phyloP scores from a whole-genome alignment of 106 monocot genomes.

The Dioscorea dumetorum region DNA sequence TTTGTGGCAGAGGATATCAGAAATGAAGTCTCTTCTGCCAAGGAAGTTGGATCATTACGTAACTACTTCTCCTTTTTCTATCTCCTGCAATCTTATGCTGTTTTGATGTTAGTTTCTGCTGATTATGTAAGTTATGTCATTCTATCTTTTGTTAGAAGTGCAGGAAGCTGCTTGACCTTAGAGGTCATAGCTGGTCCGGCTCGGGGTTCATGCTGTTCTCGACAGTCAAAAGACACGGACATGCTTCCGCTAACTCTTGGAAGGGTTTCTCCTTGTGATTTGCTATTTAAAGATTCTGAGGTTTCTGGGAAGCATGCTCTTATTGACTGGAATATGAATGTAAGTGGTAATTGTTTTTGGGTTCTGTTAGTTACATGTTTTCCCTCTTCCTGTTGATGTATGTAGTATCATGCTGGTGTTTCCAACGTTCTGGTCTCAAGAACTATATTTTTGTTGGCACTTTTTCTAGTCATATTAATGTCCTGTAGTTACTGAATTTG shows the following conservation, averaged over 20 bases:
- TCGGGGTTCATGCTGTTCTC: conserved; percentile 40
- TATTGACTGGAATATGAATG: conserved; percentile 77
- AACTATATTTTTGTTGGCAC: too few relatives aligned
- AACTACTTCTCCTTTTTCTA: conserved; percentile 20
- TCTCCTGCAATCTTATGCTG: neutral
- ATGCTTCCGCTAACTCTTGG: conserved; percentile 69
- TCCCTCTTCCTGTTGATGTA: too few relatives aligned
- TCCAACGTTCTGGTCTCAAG: too few relatives aligned
- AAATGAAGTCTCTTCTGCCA: conserved; percentile 15
- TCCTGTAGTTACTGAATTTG: too few relatives aligned
- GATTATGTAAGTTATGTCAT: conserved; percentile 30
- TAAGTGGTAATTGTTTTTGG: conserved; percentile 16
- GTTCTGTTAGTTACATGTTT: too few relatives aligned
- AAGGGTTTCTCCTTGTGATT: conserved; percentile 73
- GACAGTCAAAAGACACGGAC: conserved; percentile 30
- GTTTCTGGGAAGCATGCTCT: conserved; percentile 93
- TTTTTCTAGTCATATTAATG: too few relatives aligned
- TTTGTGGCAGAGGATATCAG: conserved; percentile 16
- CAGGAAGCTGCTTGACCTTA: conserved; percentile 71
- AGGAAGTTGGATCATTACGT: conserved; percentile 36
- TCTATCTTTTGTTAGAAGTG: conserved; percentile 53
- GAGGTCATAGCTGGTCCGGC: conserved; percentile 89
- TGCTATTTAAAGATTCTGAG: conserved; percentile 77
- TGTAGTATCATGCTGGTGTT: too few relatives aligned
- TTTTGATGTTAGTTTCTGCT: neutral